Base-by-base conservation (phyloP, 306 rosid genomes). In the Trifolium fragiferum region DNA sequence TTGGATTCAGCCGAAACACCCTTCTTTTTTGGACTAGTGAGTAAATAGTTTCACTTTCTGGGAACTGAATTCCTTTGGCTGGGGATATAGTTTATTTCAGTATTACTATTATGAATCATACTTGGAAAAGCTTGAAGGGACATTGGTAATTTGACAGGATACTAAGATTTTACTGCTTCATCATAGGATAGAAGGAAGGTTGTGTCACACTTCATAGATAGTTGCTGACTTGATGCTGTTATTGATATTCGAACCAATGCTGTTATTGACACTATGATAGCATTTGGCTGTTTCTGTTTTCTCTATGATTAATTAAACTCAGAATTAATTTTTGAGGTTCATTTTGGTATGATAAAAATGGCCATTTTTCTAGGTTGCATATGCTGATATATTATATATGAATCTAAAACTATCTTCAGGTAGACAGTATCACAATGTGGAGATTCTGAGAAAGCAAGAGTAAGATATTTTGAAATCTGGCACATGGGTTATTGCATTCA, bases 401-500 rank as follows among this genome's bases (percentile, higher is more conserved):
- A 40, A 10, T 41, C 47, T 43, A 43, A 43, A 11, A 43, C 38
- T 33, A 33, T 33, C 38, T 33, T 33, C 38, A 3, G 47, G 47
- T 11, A 43, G 47, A 49, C 38, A 33, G 38, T 20, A 20, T 62
- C 18, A 37, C 37, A 30, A 47, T 46, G 20, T 47, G 59, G 55
- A 55, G 70, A 18, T 41, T 58, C 4, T 50, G 72, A 23, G 63
- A 23, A 63, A 16, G 70, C 2, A 2, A 25, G 70, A 10, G 43
- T 12, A 19, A 43, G 66, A 62, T 30, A 30, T 67, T 53, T 70
- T 66, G 63, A 72, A 72, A 65, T 19, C 23, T 35, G 13, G 61
- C 86, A 82, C 78, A 63, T 78, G 82, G 63, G 62, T 10, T 37
- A 71, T 77, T 72, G 58, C 23, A 33, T 62, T 33, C 14, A 53